These are phyloP conservation scores for Pseudocercospora musae DNA, from an alignment of 2,329 filamentous ascomycete genomes.

Conservation along the genomic window DNA sequence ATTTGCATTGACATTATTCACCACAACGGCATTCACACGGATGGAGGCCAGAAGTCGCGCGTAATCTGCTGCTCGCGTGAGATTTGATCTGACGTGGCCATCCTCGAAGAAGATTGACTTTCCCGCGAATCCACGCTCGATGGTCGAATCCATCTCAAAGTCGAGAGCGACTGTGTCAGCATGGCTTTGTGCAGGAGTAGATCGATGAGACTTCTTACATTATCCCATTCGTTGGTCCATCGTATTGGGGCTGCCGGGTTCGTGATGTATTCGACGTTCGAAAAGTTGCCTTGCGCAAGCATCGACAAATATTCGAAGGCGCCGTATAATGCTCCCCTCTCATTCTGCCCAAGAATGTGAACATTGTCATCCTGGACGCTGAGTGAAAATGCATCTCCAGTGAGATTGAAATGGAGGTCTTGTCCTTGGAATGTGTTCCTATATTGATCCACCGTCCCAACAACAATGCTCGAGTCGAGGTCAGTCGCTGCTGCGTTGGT, in stretches of 20 bases:
- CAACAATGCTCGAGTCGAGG: slow-evolving; percentile 41
- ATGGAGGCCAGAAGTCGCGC: slow-evolving; percentile 65
- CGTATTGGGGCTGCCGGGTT: slow-evolving; percentile 61
- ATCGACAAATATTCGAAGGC: slow-evolving; percentile 66
- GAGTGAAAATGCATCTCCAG: slow-evolving; percentile 62
- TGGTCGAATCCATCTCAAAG: slow-evolving; percentile 28
- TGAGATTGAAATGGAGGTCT: slow-evolving; percentile 36
- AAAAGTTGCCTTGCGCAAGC: slow-evolving; percentile 59
- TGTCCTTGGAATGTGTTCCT: slow-evolving; percentile 30
- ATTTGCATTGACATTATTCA: slow-evolving; percentile 73
- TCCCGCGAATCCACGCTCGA: slow-evolving; percentile 67
- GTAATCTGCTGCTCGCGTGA: slow-evolving; percentile 60
- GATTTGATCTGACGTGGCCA: slow-evolving; percentile 55
- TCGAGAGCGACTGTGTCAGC: neutral
- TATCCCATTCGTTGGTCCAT: slow-evolving; percentile 74
- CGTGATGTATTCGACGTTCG: slow-evolving; percentile 46
- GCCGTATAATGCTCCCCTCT: slow-evolving; percentile 66
- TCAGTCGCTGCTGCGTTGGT: slow-evolving; percentile 31
- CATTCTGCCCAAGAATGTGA: slow-evolving; percentile 62
- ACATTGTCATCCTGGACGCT: slow-evolving; percentile 47
- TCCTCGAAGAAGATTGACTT: slow-evolving; percentile 65
- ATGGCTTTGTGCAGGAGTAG: neutral
- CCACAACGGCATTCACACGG: slow-evolving; percentile 61
- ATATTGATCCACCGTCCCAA: slow-evolving; percentile 51
- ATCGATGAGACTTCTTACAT: slow-evolving; percentile 59